These are phyloP conservation scores for Castanea mollissima DNA, from an alignment of 306 rosid genomes.

Conservation along the genomic window DNA sequence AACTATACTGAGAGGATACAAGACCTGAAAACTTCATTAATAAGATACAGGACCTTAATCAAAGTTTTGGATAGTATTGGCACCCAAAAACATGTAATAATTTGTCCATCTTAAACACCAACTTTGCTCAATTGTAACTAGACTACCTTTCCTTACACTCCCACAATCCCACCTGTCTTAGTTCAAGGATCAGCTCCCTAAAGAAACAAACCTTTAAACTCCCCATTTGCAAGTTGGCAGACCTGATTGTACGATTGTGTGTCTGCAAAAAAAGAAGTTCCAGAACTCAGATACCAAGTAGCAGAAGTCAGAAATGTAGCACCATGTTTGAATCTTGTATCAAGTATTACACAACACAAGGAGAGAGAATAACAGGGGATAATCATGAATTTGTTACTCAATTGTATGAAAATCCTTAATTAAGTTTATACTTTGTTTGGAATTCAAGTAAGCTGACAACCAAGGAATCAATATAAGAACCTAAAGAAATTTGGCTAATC, in stretches of 20 bases:
- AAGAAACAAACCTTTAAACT: slow-evolving; percentile 48
- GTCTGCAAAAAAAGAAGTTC: slow-evolving; percentile 29
- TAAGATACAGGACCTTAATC: neutral
- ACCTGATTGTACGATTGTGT: slow-evolving; percentile 39
- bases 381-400: no score
- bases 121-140: no score
- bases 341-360: neutral
- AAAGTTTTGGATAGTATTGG: neutral
- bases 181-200: slow-evolving; percentile 26
- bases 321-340: neutral
- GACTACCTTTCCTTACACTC: neutral
- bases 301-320: neutral
- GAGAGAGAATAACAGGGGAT: no score
- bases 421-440: no score
- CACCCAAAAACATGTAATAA: neutral
- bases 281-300: slow-evolving; percentile 9
- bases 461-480: no score
- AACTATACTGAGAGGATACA: neutral
- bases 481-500: no score
- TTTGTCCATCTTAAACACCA: no score
- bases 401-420: no score
- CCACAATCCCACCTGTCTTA: neutral
- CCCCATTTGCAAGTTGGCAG: slow-evolving; percentile 57
- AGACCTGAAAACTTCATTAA: neutral
- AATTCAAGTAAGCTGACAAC: no score